phyloP scores from a whole-genome alignment of 345 rosid genomes.

The Aurinia saxatilis region DNA sequence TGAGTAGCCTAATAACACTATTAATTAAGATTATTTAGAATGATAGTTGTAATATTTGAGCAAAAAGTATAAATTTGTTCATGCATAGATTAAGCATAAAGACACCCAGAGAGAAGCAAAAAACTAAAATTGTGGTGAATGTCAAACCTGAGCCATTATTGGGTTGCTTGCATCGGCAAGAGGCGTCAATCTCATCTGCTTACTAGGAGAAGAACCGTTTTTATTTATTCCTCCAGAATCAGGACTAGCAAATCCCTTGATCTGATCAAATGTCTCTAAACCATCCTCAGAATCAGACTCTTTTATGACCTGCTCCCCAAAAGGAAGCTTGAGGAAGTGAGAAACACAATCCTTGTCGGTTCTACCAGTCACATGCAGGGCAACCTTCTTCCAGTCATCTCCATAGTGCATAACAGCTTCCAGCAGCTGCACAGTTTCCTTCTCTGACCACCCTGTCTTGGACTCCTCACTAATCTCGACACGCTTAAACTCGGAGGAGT shows the following conservation, averaged over 20 bases:
- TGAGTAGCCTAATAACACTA: neutral
- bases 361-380: slow-evolving; percentile 74
- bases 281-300: slow-evolving; percentile 38
- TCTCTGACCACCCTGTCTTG: slow-evolving; percentile 71
- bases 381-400: slow-evolving; percentile 92
- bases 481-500: slow-evolving; percentile 69
- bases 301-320: slow-evolving; percentile 59
- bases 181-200: slow-evolving; percentile 63
- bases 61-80: neutral
- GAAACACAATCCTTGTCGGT: slow-evolving; percentile 76
- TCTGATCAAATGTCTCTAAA: slow-evolving; percentile 26
- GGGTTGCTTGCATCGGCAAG: slow-evolving; percentile 98
- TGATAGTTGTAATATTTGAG: neutral
- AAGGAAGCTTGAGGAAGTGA: slow-evolving; percentile 81
- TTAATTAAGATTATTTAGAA: neutral
- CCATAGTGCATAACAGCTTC: slow-evolving; percentile 75
- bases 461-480: slow-evolving; percentile 73
- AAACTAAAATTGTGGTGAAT: neutral
- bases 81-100: neutral
- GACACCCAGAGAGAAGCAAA: neutral
- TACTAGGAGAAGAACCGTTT: slow-evolving; percentile 31
- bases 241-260: slow-evolving; percentile 26
- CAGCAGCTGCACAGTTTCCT: slow-evolving; percentile 67
- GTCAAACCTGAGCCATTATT: slow-evolving; percentile 87
- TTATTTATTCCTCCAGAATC: slow-evolving; percentile 34